These are phyloP conservation scores for Choiromyces venosus DNA, from an alignment of 495 filamentous ascomycete species.

Conservation along the genomic window DNA sequence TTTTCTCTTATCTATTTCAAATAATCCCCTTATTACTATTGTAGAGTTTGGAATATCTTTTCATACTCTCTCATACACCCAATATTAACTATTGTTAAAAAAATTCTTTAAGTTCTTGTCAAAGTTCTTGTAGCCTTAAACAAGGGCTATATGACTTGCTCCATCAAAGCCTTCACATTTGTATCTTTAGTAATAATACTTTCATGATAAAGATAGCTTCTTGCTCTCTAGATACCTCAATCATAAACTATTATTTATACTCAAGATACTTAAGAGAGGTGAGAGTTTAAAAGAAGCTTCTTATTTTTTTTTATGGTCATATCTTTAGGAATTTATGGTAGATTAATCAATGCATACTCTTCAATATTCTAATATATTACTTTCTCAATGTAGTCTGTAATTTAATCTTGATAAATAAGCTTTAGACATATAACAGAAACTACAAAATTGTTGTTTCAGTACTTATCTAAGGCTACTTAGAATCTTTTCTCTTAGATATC, in stretches of 20 bases:
- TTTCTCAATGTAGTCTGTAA: too few relatives aligned
- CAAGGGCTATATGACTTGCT: not conserved
- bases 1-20: not conserved
- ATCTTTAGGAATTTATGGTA: slow-evolving; percentile 3
- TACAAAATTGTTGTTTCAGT: too few relatives aligned
- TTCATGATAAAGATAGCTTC: not conserved
- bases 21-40: not conserved
- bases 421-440: too few relatives aligned
- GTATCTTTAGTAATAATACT: slow-evolving; percentile 5
- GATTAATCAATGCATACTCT: not conserved
- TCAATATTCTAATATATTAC: too few relatives aligned
- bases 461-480: too few relatives aligned
- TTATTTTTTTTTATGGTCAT: not conserved
- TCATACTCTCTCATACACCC: not conserved
- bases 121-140: not conserved
- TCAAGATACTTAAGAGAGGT: slow-evolving; percentile 1
- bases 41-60: not conserved
- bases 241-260: slow-evolving; percentile 3
- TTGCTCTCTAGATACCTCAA: slow-evolving; percentile 1
- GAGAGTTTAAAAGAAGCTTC: slow-evolving; percentile 4
- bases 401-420: too few relatives aligned
- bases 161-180: not conserved
- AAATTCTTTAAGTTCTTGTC: not conserved
- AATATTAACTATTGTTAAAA: not conserved
- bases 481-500: too few relatives aligned